A percentile compares a stretch with the other conserved stretches of the same genome.
Conservation (phyloP, 805 yeast genomes). For the Cyberlindnera meyerae region DNA sequence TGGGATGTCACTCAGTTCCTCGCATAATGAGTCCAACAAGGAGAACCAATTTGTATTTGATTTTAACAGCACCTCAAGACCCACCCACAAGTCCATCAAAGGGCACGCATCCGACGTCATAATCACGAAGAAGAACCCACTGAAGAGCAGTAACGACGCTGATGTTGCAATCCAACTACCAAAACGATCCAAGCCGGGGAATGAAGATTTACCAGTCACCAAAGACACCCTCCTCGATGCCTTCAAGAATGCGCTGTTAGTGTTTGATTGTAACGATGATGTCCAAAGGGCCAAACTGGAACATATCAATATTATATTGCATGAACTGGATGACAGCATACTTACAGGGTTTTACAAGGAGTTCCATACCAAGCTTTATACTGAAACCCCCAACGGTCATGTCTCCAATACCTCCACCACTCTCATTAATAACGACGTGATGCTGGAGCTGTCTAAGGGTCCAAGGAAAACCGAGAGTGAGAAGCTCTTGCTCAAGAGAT, state of each 20-base stretch:
- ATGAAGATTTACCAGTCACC: neutral
- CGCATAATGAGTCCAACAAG: neutral
- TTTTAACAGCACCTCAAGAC: slow-evolving; percentile 13
- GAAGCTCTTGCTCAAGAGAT: slow-evolving; percentile 41
- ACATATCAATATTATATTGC: slow-evolving; percentile 14
- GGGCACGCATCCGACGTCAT: slow-evolving; percentile 19
- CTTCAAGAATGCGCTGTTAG: slow-evolving; percentile 7
- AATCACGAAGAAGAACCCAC: slow-evolving; percentile 18
- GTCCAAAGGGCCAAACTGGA: slow-evolving; percentile 14
- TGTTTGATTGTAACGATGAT: slow-evolving; percentile 9
- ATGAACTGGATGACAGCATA: slow-evolving; percentile 14
- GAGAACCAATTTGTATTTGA: slow-evolving; percentile 18
- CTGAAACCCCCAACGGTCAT: too few relatives aligned
- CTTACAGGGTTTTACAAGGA: slow-evolving; percentile 5
- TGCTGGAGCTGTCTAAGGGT: too few relatives aligned
- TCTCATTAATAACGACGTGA: too few relatives aligned
- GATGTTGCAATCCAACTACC: too few relatives aligned
- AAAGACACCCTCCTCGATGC: slow-evolving; percentile 4
- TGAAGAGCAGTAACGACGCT: too few relatives aligned
- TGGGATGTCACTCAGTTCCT: too few relatives aligned
- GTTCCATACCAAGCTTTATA: too few relatives aligned
- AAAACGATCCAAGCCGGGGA: slow-evolving; percentile 4
- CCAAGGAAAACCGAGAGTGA: slow-evolving; percentile 30
- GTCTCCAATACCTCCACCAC: too few relatives aligned
- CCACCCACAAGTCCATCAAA: too few relatives aligned